These are phyloP conservation scores for Dactylellina sp. DNA, from an alignment of 2,329 filamentous ascomycete species.

Conservation along the genomic window DNA sequence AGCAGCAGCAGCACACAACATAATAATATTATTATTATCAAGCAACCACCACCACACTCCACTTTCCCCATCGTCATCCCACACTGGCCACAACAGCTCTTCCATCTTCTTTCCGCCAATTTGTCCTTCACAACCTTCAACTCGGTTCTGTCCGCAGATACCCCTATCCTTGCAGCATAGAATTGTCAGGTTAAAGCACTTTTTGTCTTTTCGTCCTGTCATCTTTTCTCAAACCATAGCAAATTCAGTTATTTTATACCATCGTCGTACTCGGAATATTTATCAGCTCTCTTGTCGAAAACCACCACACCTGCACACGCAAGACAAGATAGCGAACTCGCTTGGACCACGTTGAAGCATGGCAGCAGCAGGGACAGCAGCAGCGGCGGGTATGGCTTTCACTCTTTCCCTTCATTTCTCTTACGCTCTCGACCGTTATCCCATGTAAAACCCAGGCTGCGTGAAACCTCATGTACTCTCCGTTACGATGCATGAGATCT, in stretches of 20 bases:
- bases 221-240: slow-evolving; percentile 8
- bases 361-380: slow-evolving; percentile 43
- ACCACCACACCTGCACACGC: slow-evolving; percentile 7
- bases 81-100: slow-evolving; percentile 16
- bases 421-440: not conserved
- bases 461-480: slow-evolving; percentile 31
- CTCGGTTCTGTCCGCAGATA: slow-evolving; percentile 23
- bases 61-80: slow-evolving; percentile 49
- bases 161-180: slow-evolving; percentile 16
- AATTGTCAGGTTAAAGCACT: slow-evolving; percentile 39
- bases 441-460: slow-evolving; percentile 30
- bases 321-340: slow-evolving; percentile 22
- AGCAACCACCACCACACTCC: slow-evolving; percentile 29
- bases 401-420: slow-evolving; percentile 14
- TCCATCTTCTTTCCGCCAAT: slow-evolving; percentile 13
- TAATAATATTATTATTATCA: slow-evolving; percentile 30
- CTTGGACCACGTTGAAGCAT: slow-evolving; percentile 44
- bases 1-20: slow-evolving; percentile 19
- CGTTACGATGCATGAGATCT: slow-evolving; percentile 13
- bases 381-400: slow-evolving; percentile 35
- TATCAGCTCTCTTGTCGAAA: slow-evolving; percentile 15
- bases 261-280: slow-evolving; percentile 34
- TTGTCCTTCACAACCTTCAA: slow-evolving; percentile 1
- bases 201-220: slow-evolving; percentile 14
- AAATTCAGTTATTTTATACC: slow-evolving; percentile 25